Evolutionary conservation across 2,329 filamentous ascomycete species (phyloP).

Genomic region (Ophiostoma novo-ulmi): DNA sequence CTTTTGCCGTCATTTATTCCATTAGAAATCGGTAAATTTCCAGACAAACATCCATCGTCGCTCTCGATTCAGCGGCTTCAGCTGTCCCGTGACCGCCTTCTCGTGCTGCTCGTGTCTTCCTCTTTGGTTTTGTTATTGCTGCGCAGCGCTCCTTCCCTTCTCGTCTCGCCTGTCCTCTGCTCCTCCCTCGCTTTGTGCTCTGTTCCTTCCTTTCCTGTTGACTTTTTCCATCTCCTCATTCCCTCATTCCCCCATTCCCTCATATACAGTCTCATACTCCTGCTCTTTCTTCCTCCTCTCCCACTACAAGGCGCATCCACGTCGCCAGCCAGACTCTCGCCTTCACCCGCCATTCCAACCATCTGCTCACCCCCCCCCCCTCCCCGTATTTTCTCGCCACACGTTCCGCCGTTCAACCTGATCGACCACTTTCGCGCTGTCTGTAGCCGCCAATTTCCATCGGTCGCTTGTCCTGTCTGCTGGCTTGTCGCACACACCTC

Average conservation of each 20-base stretch:
- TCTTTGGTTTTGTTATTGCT: slow-evolving; percentile 8
- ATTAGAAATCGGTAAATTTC: slow-evolving; percentile 7
- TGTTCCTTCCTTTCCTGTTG: slow-evolving; percentile 3
- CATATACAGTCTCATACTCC: background rate
- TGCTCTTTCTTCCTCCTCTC: background rate
- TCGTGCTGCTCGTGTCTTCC: slow-evolving; percentile 5
- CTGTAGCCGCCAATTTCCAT: slow-evolving; percentile 13
- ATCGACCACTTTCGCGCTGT: slow-evolving; percentile 11
- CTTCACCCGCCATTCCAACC: background rate
- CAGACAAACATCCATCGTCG: slow-evolving; percentile 1
- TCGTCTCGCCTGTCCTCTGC: background rate
- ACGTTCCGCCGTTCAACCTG: slow-evolving; percentile 7
- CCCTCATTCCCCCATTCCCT: too few relatives aligned
- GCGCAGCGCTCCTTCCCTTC: background rate
- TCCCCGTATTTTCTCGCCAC: slow-evolving; percentile 11
- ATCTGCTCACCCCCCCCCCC: background rate
- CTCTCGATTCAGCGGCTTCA: slow-evolving; percentile 1
- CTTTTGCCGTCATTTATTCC: background rate
- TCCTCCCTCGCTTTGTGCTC: background rate
- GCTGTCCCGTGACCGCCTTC: slow-evolving; percentile 19
- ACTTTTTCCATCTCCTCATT: background rate
- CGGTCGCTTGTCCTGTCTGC: slow-evolving; percentile 1
- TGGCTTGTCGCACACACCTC: slow-evolving; percentile 16
- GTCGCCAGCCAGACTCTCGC: slow-evolving; percentile 1
- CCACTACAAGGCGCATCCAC: background rate